phyloP scores from a whole-genome alignment of 495 filamentous ascomycete species.

The Astrothelium subdiscretum region DNA sequence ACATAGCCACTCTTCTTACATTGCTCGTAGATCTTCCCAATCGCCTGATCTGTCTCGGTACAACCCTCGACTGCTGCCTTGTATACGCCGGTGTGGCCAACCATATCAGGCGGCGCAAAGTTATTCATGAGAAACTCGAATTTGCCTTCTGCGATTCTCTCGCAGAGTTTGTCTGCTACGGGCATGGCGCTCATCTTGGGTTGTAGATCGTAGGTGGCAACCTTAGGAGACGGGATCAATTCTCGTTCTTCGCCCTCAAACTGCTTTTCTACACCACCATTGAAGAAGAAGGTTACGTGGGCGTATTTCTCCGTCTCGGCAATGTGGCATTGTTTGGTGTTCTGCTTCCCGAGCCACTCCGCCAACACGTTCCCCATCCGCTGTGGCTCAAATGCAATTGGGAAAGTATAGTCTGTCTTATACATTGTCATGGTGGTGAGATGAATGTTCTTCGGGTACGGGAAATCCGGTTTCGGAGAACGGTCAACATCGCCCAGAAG shows the following conservation, averaged over 20 bases:
- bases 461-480: slow-evolving; percentile 80
- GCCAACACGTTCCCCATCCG: slow-evolving; percentile 93
- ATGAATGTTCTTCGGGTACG: slow-evolving; percentile 82
- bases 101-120: slow-evolving; percentile 98
- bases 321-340: slow-evolving; percentile 82
- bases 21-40: slow-evolving; percentile 78
- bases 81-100: slow-evolving; percentile 96
- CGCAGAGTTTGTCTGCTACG: slow-evolving; percentile 76
- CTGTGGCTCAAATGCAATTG: slow-evolving; percentile 87
- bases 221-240: slow-evolving; percentile 59
- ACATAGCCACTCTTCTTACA: slow-evolving; percentile 88
- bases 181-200: slow-evolving; percentile 91
- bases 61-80: slow-evolving; percentile 85
- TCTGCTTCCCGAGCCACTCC: slow-evolving; percentile 84
- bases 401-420: slow-evolving; percentile 89
- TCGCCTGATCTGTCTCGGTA: slow-evolving; percentile 79
- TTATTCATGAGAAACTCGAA: slow-evolving; percentile 99
- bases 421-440: slow-evolving; percentile 98
- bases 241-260: slow-evolving; percentile 82
- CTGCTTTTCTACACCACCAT: slow-evolving; percentile 94
- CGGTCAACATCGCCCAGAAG: slow-evolving; percentile 83
- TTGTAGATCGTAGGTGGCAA: slow-evolving; percentile 91
- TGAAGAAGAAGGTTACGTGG: slow-evolving; percentile 99
- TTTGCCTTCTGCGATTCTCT: slow-evolving; percentile 65
- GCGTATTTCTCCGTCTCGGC: slow-evolving; percentile 99